These are phyloP conservation scores for Saccharomycopsis phalli DNA, from an alignment of 1,139 yeast species.

Conservation along the genomic window DNA sequence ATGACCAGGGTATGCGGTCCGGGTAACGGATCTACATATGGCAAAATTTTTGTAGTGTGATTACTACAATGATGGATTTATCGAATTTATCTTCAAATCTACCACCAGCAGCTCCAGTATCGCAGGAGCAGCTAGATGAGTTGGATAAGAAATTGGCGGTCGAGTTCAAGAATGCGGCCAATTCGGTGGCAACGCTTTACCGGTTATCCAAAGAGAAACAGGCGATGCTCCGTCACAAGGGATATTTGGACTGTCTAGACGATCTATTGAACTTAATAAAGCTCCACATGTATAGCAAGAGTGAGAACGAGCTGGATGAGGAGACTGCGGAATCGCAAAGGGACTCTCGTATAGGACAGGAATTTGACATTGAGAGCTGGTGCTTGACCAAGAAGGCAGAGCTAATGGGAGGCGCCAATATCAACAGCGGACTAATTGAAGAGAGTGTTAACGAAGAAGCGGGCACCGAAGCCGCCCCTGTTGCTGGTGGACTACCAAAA, in stretches of 20 bases:
- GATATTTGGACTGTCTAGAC: conserved; percentile 49
- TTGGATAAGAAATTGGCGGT: conserved; percentile 37
- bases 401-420: conserved; percentile 27
- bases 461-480: conserved; percentile 4
- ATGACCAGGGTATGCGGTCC: too few species aligned
- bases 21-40: too few species aligned
- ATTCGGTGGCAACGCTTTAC: conserved; percentile 54
- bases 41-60: too few species aligned
- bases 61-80: conserved; percentile 45
- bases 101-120: conserved; percentile 41
- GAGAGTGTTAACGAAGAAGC: background rate
- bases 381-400: conserved; percentile 42
- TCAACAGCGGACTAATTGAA: conserved; percentile 11
- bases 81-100: conserved; percentile 44
- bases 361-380: conserved; percentile 46
- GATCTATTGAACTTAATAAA: conserved; percentile 43
- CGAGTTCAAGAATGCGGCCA: conserved; percentile 57
- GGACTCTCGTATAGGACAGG: conserved; percentile 6
- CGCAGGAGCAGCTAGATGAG: conserved; percentile 36
- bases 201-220: conserved; percentile 42
- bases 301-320: background rate
- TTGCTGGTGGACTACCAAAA: conserved; percentile 25
- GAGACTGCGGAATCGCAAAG: background rate
- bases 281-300: conserved; percentile 6
- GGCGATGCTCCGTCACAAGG: conserved; percentile 38